phyloP scores from a whole-genome alignment of 108 stramenopile genomes.

The Skeletonema menzelii region DNA sequence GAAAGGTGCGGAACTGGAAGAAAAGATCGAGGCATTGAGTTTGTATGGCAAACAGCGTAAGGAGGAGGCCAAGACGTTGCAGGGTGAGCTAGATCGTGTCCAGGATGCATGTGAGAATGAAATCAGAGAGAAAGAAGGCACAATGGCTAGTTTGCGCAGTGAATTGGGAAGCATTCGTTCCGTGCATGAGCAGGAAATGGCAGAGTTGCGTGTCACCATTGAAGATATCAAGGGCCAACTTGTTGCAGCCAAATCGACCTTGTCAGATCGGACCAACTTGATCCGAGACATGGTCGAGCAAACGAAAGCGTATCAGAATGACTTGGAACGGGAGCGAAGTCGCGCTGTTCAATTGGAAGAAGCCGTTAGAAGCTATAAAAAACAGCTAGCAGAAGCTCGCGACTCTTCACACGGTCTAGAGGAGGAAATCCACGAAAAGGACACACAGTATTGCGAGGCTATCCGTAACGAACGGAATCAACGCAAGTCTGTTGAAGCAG shows the following conservation, averaged over 20 bases:
- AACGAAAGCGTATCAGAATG: constrained; percentile 15
- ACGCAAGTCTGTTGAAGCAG: constrained; percentile 15
- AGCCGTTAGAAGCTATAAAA: constrained; percentile 7
- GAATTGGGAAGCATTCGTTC: constrained; percentile 9
- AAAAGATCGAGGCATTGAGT: constrained; percentile 18
- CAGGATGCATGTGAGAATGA: neutral
- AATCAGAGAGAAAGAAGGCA: constrained; percentile 14
- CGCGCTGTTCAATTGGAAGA: constrained; percentile 19
- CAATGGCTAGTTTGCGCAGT: constrained; percentile 9
- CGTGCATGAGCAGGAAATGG: constrained; percentile 12
- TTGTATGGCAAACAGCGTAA: constrained; percentile 26
- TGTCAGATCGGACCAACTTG: constrained; percentile 34
- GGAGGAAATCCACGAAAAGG: constrained; percentile 24
- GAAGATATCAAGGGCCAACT: constrained; percentile 19
- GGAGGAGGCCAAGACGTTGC: constrained; percentile 17
- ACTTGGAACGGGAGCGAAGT: constrained; percentile 15
- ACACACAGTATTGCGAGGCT: constrained; percentile 16
- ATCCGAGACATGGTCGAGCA: constrained; percentile 34
- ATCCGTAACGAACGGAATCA: constrained; percentile 30
- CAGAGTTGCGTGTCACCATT: constrained; percentile 1
- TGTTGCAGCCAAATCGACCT: constrained; percentile 14
- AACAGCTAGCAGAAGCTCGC: constrained; percentile 8
- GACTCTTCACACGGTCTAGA: constrained; percentile 2
- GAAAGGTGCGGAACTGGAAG: constrained; percentile 3
- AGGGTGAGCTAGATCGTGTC: constrained; percentile 17